Conservation (phyloP, 176 grass and related monocot species). For the Hsuehochloa calcarea region DNA sequence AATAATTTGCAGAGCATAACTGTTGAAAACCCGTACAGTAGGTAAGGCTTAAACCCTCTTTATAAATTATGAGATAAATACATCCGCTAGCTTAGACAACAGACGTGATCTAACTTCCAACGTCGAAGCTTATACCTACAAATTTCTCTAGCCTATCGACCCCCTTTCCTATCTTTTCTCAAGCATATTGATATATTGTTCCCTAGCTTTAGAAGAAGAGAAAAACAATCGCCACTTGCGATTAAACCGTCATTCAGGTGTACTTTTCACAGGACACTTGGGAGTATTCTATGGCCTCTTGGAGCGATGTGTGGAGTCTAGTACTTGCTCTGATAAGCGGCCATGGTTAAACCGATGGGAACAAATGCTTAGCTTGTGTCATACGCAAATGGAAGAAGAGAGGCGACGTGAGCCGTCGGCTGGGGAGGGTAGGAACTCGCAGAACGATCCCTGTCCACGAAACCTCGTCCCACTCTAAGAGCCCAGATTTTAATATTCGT, state of each 20-base stretch:
- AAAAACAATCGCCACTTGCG: background rate
- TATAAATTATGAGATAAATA: too few species aligned
- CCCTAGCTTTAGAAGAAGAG: background rate
- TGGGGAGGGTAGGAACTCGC: conserved; percentile 19
- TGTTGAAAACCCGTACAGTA: too few species aligned
- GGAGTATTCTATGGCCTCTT: background rate
- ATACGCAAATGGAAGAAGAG: background rate
- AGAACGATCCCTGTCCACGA: conserved; percentile 54
- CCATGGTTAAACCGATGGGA: conserved; percentile 7
- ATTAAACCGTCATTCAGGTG: conserved; percentile 18
- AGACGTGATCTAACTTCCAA: background rate
- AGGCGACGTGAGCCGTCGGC: conserved; percentile 21
- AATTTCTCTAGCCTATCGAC: background rate
- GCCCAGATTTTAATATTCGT: background rate
- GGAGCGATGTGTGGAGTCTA: background rate
- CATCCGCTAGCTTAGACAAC: too few species aligned
- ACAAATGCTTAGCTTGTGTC: background rate
- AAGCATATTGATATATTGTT: background rate
- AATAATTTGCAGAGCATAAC: too few species aligned
- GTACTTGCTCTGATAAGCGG: background rate
- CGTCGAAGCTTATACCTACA: background rate
- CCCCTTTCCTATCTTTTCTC: background rate
- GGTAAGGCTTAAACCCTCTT: too few species aligned
- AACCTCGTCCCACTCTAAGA: conserved; percentile 47
- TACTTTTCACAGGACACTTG: conserved; percentile 14